A percentile compares a stretch with the other conserved stretches of the same genome.
Evolutionary conservation across 495 filamentous ascomycete species (phyloP).

Genomic region (Penicillium paxilli): DNA sequence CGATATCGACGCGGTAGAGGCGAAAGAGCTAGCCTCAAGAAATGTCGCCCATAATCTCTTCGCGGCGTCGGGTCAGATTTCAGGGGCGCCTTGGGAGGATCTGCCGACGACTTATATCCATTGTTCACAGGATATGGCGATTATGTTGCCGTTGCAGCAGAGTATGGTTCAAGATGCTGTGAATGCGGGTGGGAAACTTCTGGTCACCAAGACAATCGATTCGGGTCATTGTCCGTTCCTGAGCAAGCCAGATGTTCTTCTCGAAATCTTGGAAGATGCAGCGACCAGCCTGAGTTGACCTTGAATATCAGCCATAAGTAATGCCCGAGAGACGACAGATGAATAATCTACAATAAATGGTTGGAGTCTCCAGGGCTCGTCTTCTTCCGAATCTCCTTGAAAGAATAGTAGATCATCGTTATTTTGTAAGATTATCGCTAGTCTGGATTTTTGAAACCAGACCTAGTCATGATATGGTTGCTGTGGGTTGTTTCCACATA

Average conservation of each 20-base stretch:
- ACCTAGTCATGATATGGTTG: no score
- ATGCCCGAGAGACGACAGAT: not conserved
- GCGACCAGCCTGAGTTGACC: not conserved
- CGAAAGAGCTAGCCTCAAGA: constrained; percentile 2
- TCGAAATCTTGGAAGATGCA: not conserved
- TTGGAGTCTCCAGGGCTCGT: no score
- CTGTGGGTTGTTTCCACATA: no score
- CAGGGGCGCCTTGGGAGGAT: constrained; percentile 11
- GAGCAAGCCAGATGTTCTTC: constrained; percentile 6
- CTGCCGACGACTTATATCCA: constrained; percentile 9
- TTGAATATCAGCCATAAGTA: no score
- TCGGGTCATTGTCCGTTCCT: constrained; percentile 14
- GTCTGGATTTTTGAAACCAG: no score
- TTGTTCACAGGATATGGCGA: constrained; percentile 5
- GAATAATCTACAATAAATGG: no score
- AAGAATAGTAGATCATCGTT: no score
- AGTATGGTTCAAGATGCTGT: constrained; percentile 11
- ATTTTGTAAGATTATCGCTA: no score
- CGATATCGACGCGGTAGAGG: constrained; percentile 1
- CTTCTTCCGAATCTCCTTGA: no score
- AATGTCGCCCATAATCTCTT: constrained; percentile 14
- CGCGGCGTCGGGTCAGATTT: not conserved
- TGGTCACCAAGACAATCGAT: constrained; percentile 5
- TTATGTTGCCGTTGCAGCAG: constrained; percentile 8
- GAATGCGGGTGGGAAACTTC: not conserved